Evolutionary conservation across 2,329 filamentous ascomycete genomes (phyloP).

Genomic region (Aspergillus cejpii): DNA sequence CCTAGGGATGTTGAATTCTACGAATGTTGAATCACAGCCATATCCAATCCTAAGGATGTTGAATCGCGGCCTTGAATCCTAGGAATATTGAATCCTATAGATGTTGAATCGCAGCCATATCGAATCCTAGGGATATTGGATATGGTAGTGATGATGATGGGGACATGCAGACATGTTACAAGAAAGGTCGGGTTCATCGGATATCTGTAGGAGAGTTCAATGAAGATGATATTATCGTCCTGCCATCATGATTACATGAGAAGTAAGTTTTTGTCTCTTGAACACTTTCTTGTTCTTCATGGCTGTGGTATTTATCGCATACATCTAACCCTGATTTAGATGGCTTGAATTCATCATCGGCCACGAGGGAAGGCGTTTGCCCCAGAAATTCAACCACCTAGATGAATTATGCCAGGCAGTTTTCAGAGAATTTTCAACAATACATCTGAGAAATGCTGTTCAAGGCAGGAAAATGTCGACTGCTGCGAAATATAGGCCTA

Average conservation of each 20-base stretch:
- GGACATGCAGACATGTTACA: slow-evolving; percentile 6
- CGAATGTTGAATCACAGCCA: too few species aligned
- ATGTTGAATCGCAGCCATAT: too few species aligned
- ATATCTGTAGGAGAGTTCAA: not conserved
- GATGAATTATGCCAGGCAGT: slow-evolving; percentile 3
- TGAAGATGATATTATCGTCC: slow-evolving; percentile 6
- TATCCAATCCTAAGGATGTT: too few species aligned
- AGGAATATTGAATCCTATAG: too few species aligned
- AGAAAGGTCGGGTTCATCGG: slow-evolving; percentile 9
- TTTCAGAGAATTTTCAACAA: slow-evolving; percentile 3
- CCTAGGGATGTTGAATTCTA: too few species aligned
- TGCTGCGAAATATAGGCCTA: slow-evolving; percentile 6
- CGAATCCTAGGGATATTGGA: too few species aligned
- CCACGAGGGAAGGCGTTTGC: not conserved
- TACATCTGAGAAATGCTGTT: slow-evolving; percentile 3
- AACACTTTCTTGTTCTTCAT: too few species aligned
- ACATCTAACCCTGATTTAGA: slow-evolving; percentile 2
- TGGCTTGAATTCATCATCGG: slow-evolving; percentile 7
- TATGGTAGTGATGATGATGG: too few species aligned
- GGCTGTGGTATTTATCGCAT: slow-evolving; percentile 6
- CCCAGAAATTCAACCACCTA: slow-evolving; percentile 3
- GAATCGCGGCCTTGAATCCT: too few species aligned
- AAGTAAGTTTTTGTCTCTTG: slow-evolving; percentile 8
- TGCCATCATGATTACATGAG: slow-evolving; percentile 13
- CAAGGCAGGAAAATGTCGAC: slow-evolving; percentile 8